phyloP scores from a whole-genome alignment of 1,139 yeast species.

The Yamadazyma diospyri region DNA sequence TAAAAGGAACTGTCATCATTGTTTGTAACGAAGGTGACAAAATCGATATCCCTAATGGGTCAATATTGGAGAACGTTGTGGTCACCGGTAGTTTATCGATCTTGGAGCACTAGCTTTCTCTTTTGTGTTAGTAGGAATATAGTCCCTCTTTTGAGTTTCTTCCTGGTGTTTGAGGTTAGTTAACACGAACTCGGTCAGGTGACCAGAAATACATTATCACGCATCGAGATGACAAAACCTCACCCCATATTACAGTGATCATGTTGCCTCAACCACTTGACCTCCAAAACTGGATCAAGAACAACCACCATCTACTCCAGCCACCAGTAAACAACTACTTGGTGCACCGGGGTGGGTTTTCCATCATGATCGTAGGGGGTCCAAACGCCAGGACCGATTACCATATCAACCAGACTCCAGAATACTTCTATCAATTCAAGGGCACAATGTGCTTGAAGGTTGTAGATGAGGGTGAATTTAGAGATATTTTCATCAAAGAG shows the following conservation, averaged over 20 bases:
- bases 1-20: constrained; percentile 95
- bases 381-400: constrained; percentile 93
- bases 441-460: constrained; percentile 84
- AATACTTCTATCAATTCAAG: constrained; percentile 84
- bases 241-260: not conserved
- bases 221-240: not conserved
- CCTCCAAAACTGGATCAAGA: constrained; percentile 75
- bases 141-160: too few relatives aligned
- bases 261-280: constrained; percentile 71
- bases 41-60: constrained; percentile 96
- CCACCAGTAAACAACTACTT: constrained; percentile 94
- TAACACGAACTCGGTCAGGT: too few relatives aligned
- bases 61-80: constrained; percentile 91
- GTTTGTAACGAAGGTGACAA: constrained; percentile 97
- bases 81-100: constrained; percentile 96
- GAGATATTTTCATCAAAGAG: constrained; percentile 71
- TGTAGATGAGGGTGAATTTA: constrained; percentile 74
- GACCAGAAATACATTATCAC: not conserved
- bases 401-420: constrained; percentile 92
- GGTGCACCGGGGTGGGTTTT: constrained; percentile 86
- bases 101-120: constrained; percentile 74
- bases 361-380: constrained; percentile 94
- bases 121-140: too few relatives aligned
- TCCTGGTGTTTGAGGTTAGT: too few relatives aligned
- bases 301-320: constrained; percentile 68